Conservation (phyloP, 2,329 filamentous ascomycete genomes). For the Neoascochyta sp. region DNA sequence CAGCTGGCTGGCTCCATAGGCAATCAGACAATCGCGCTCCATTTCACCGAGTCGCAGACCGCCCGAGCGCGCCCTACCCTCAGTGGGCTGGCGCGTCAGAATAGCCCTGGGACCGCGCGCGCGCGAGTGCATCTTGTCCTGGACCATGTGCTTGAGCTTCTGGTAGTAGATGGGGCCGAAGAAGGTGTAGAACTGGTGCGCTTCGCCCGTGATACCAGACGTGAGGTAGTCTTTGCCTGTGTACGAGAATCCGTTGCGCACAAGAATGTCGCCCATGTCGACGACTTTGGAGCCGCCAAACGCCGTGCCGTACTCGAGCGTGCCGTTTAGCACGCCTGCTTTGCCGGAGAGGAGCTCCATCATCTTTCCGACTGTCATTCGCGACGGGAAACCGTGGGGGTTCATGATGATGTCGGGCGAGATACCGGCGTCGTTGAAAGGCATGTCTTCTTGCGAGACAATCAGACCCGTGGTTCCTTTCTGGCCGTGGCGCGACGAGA, state of each 20-base stretch:
- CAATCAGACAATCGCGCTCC: constrained; percentile 97
- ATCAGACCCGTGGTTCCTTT: constrained; percentile 98
- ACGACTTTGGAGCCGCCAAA: constrained; percentile 83
- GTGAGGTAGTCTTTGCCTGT: constrained; percentile 97
- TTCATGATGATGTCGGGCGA: constrained; percentile 99
- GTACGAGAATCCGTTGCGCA: constrained; percentile 90
- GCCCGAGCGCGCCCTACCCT: constrained; percentile 88
- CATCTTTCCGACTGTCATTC: constrained; percentile 99
- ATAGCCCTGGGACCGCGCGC: constrained; percentile 86
- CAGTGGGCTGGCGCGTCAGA: constrained; percentile 90
- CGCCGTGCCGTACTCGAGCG: constrained; percentile 82
- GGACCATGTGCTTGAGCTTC: constrained; percentile 99
- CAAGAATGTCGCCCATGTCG: constrained; percentile 80
- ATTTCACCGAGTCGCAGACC: constrained; percentile 94
- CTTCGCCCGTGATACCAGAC: constrained; percentile 89
- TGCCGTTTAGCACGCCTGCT: constrained; percentile 80
- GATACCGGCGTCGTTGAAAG: constrained; percentile 85
- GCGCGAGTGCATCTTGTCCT: constrained; percentile 98
- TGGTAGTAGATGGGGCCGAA: constrained; percentile 99
- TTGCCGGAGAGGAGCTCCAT: constrained; percentile 93
- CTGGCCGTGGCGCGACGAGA: constrained; percentile 95
- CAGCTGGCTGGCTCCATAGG: constrained; percentile 90
- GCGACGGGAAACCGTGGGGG: constrained; percentile 97
- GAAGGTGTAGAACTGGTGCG: constrained; percentile 93
- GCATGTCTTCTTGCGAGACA: constrained; percentile 93